Conservation (phyloP, 2,329 filamentous ascomycete genomes). For the Beauveria varroae region DNA sequence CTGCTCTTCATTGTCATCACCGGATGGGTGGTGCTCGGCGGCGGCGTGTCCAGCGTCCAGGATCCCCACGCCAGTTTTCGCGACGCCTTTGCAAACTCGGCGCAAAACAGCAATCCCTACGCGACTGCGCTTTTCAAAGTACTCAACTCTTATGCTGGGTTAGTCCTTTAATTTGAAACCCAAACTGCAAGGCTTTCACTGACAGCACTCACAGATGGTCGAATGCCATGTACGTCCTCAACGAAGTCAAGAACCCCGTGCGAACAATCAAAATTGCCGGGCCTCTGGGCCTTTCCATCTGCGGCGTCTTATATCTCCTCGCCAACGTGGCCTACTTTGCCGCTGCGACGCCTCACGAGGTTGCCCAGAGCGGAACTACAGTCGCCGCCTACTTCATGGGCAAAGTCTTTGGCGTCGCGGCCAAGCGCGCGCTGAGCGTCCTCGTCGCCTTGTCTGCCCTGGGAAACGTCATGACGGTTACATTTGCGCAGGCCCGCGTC, state of each 20-base stretch:
- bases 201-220: slow-evolving; percentile 7
- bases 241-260: slow-evolving; percentile 14
- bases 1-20: slow-evolving; percentile 15
- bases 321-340: slow-evolving; percentile 16
- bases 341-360: slow-evolving; percentile 13
- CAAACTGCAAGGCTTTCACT: too few relatives aligned
- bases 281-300: slow-evolving; percentile 14
- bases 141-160: slow-evolving; percentile 15
- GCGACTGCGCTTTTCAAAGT: slow-evolving; percentile 16
- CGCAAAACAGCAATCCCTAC: slow-evolving; percentile 13
- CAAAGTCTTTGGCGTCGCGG: slow-evolving; percentile 14
- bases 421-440: slow-evolving; percentile 14
- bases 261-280: slow-evolving; percentile 16
- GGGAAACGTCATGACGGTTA: slow-evolving; percentile 15
- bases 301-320: slow-evolving; percentile 14
- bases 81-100: slow-evolving; percentile 13
- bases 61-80: slow-evolving; percentile 16
- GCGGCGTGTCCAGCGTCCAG: slow-evolving; percentile 11
- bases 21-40: slow-evolving; percentile 15
- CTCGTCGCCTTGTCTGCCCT: slow-evolving; percentile 15
- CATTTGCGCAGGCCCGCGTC: slow-evolving; percentile 15
- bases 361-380: slow-evolving; percentile 14
- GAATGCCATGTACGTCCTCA: slow-evolving; percentile 16
- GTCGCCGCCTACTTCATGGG: slow-evolving; percentile 16
- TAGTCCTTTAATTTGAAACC: not conserved